Percentiles rank a stretch among this genome's conserved stretches.
Evolutionary conservation across 176 grass and related monocot species (phyloP).

Genomic region (Musa itinerans): DNA sequence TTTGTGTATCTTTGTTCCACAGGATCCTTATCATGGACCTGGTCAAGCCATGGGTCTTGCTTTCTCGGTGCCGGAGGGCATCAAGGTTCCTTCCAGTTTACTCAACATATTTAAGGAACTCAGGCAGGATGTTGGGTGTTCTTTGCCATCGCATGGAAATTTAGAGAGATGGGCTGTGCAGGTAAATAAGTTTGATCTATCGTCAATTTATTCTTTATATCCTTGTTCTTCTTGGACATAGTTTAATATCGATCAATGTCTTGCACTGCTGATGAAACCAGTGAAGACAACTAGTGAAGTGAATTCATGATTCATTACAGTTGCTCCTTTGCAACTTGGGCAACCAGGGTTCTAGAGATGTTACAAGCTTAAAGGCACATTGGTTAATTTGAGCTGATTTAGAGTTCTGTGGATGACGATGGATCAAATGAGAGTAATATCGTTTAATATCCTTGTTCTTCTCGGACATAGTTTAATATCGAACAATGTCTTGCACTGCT

Average conservation of each 20-base stretch:
- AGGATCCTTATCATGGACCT: conserved; percentile 98
- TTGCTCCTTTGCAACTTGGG: neutral
- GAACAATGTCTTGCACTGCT: neutral
- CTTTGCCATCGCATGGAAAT: conserved; percentile 80
- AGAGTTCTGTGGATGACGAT: neutral
- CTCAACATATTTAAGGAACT: conserved; percentile 92
- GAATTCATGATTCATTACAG: neutral
- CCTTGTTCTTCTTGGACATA: neutral
- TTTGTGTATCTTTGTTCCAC: conserved; percentile 15
- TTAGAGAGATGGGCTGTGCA: conserved; percentile 94
- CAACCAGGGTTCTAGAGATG: neutral
- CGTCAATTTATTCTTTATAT: neutral
- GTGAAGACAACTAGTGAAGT: neutral
- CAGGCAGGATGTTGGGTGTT: conserved; percentile 62
- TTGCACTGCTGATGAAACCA: neutral
- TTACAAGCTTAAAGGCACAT: neutral
- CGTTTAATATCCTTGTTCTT: too few relatives aligned
- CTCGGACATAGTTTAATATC: too few relatives aligned
- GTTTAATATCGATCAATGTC: neutral
- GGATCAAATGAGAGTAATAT: neutral
- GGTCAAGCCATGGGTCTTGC: conserved; percentile 91
- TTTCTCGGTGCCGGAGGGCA: conserved; percentile 84
- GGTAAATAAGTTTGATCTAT: conserved; percentile 30
- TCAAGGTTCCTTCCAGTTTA: conserved; percentile 81
- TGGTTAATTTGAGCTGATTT: neutral